Percentiles rank a stretch among this genome's conserved stretches.
phyloP scores from a whole-genome alignment of 768 basidiomycete genomes.

The Calvatia gigantea region DNA sequence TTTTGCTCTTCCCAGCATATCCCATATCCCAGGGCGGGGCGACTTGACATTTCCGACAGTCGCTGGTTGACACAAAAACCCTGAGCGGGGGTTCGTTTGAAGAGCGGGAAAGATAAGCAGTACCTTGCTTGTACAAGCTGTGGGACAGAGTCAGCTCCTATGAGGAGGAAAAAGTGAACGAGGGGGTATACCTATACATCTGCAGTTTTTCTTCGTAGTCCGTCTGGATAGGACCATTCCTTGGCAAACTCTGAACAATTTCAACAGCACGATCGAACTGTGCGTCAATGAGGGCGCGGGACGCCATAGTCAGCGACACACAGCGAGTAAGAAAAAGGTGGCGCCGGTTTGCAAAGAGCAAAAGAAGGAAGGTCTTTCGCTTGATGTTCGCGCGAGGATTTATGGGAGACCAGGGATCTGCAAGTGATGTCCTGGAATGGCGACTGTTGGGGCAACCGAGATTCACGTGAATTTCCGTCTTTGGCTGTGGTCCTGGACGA shows the following conservation, averaged over 20 bases:
- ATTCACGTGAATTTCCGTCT: background rate
- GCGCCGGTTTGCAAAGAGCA: too few relatives aligned
- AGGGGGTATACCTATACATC: constrained; percentile 74
- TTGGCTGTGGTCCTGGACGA: background rate
- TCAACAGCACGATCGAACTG: constrained; percentile 95
- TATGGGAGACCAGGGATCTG: background rate
- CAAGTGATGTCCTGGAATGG: background rate
- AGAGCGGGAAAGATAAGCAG: constrained; percentile 9
- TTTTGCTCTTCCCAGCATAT: constrained; percentile 90
- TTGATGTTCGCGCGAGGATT: background rate
- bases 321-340: background rate
- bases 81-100: constrained; percentile 1
- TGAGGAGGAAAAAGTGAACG: background rate
- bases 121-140: constrained; percentile 94
- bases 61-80: constrained; percentile 42
- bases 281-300: constrained; percentile 65
- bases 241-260: constrained; percentile 89
- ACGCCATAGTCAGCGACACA: constrained; percentile 44
- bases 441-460: background rate
- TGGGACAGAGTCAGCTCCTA: constrained; percentile 10
- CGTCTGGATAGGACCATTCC: constrained; percentile 93
- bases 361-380: background rate
- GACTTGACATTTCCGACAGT: constrained; percentile 85
- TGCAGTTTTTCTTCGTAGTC: constrained; percentile 92
- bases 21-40: constrained; percentile 81